Conservation (phyloP, 2,329 filamentous ascomycete genomes). For the Anisogramma anomala region DNA sequence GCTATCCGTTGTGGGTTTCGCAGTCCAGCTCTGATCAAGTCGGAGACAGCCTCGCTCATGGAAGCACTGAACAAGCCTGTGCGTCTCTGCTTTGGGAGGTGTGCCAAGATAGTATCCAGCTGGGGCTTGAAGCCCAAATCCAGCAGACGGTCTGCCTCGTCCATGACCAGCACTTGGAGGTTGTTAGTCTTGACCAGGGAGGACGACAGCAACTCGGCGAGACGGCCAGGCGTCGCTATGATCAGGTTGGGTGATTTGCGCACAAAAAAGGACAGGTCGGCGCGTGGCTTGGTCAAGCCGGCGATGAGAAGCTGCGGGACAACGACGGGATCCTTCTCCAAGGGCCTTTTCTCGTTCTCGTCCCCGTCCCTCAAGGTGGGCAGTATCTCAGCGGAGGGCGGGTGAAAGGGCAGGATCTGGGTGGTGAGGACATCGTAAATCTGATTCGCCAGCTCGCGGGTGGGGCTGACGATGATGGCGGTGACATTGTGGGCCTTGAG, state of each 20-base stretch:
- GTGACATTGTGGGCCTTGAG: constrained; percentile 83
- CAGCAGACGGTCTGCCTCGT: constrained; percentile 85
- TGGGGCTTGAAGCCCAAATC: constrained; percentile 93
- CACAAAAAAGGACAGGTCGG: constrained; percentile 78
- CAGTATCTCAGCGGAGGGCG: constrained; percentile 58
- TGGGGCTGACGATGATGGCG: constrained; percentile 86
- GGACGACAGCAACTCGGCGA: constrained; percentile 77
- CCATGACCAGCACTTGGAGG: constrained; percentile 84
- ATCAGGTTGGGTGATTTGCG: constrained; percentile 78
- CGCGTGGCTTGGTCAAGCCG: constrained; percentile 64
- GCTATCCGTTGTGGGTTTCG: constrained; percentile 91
- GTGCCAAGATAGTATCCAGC: constrained; percentile 69
- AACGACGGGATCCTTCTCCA: constrained; percentile 39
- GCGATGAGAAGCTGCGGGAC: constrained; percentile 83
- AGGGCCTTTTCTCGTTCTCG: constrained; percentile 37
- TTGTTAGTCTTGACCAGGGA: constrained; percentile 80
- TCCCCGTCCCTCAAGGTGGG: constrained; percentile 42
- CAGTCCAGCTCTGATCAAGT: constrained; percentile 83
- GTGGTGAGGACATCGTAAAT: constrained; percentile 72
- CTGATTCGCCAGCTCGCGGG: constrained; percentile 81
- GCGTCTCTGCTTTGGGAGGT: constrained; percentile 81
- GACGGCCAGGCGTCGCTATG: constrained; percentile 78
- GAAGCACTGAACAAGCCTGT: constrained; percentile 92
- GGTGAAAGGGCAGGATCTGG: constrained; percentile 66
- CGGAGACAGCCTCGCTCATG: constrained; percentile 87